Evolutionary conservation across 176 grass and related monocot species (phyloP).

Genomic region (Phyllostachys edulis): DNA sequence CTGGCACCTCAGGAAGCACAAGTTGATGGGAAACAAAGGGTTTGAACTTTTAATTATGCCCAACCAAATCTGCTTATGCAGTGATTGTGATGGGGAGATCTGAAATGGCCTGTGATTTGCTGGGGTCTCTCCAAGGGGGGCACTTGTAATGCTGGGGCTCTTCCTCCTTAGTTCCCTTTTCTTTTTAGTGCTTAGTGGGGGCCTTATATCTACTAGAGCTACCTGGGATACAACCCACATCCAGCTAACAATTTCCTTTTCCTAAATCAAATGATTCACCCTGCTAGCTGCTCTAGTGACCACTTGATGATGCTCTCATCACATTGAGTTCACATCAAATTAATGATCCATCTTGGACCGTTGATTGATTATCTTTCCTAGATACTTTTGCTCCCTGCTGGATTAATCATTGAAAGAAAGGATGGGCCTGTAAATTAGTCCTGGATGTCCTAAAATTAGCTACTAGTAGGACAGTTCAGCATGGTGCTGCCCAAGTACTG

Average conservation of each 20-base stretch:
- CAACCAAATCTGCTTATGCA: slow-evolving; percentile 5
- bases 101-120: slow-evolving; percentile 27
- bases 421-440: background rate
- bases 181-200: slow-evolving; percentile 13
- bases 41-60: background rate
- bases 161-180: background rate
- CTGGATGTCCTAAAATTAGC: background rate
- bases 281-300: slow-evolving; percentile 4
- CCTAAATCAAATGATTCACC: background rate
- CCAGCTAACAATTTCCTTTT: slow-evolving; percentile 22
- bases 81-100: slow-evolving; percentile 25
- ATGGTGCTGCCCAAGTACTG: background rate
- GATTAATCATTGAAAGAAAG: background rate
- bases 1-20: background rate
- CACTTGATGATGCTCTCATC: slow-evolving; percentile 19
- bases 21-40: slow-evolving; percentile 20
- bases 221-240: slow-evolving; percentile 46
- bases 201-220: slow-evolving; percentile 7
- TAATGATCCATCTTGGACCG: slow-evolving; percentile 9
- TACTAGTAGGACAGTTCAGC: background rate
- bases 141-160: slow-evolving; percentile 18
- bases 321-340: background rate
- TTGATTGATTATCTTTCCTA: background rate
- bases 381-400: background rate
- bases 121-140: slow-evolving; percentile 1